Evolutionary conservation across 2,329 filamentous ascomycete species (phyloP), one percentile per base, ranked within the genome.

Genomic region (Fonsecaea multimorphosa): DNA sequence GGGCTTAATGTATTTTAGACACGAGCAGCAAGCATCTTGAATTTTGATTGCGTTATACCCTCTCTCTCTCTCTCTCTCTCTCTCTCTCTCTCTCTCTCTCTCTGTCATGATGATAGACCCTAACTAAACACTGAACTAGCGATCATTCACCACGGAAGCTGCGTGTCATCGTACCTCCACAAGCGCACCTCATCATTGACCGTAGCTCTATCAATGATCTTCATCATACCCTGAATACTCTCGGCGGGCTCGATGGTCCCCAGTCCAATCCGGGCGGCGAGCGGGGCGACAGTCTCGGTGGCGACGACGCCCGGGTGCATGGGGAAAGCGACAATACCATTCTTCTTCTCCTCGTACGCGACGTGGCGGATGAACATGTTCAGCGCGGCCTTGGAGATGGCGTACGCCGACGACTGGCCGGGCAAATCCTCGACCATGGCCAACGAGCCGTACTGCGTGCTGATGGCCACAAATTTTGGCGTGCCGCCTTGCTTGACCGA

Each of bases 231-330:
- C 24, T 68, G 68, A 58, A 80, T 78, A 64, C 76, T 78, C 61
- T 78, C 75, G 24, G 74, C 62, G 6, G 76, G 72, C 71, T 77
- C 74, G 24, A 79, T 72, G 70, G 78, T 74, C 24, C 76, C 78
- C 2, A 76, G 76, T 0, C 79, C 80, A 73, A 81, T 78, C 24
- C 60, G 53, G 16, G 29, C 31, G 27, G 64, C 64, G 8, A 66
- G 46, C 7, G 54, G 53, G 14, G 40, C 60, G 24, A 66, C 64
- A 2, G 59, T 63, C 68, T 79, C 76, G 22, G 79, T 81, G 74
- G 77, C 75, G 29, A 81, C 78, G 77, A 79, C 81, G 7, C 80
- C 79, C 0, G 80, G 80, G 72, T 81, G 78, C 74, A 80, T 78
- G 51, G 75, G 75, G 29, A 80, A 71, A 7, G 79, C 77, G 24